Conservation (phyloP, 257 asterid genomes). For the Paulownia fortunei region DNA sequence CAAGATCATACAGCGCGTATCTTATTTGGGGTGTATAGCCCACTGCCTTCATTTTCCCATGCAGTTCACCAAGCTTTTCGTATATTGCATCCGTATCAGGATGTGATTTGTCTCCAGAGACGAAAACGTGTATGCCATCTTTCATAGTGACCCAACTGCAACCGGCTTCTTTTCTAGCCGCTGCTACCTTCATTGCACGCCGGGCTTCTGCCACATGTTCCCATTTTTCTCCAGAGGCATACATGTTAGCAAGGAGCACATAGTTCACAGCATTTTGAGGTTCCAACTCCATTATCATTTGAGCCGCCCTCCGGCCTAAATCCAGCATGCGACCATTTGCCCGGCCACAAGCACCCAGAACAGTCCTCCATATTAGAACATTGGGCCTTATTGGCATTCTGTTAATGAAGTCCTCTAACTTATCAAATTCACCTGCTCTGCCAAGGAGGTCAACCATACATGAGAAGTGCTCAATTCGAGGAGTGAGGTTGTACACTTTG, state of each 20-base stretch:
- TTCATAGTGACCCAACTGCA: constrained; percentile 97
- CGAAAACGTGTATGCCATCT: constrained; percentile 78
- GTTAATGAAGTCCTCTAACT: constrained; percentile 71
- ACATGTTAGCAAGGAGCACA: constrained; percentile 86
- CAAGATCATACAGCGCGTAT: constrained; percentile 74
- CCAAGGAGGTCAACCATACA: constrained; percentile 93
- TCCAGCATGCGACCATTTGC: constrained; percentile 55
- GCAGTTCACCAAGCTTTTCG: constrained; percentile 64
- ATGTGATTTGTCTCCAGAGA: constrained; percentile 82
- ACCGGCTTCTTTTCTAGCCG: constrained; percentile 80
- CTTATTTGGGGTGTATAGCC: constrained; percentile 74
- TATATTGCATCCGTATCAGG: constrained; percentile 60
- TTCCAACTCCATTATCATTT: constrained; percentile 72
- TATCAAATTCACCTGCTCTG: constrained; percentile 72
- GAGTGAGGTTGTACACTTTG: constrained; percentile 57
- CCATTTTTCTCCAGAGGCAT: constrained; percentile 85
- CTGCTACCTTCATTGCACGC: constrained; percentile 60
- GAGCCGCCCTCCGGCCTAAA: constrained; percentile 71
- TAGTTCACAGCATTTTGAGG: constrained; percentile 87
- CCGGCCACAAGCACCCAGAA: constrained; percentile 81
- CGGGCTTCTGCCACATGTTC: constrained; percentile 77
- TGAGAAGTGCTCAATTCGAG: constrained; percentile 80
- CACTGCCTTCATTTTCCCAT: constrained; percentile 66
- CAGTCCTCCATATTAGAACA: constrained; percentile 81
- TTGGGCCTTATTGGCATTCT: constrained; percentile 76